A percentile compares a stretch with the other conserved stretches of the same genome.
These are phyloP conservation scores for Yamadazyma sp. DNA, from an alignment of 1,139 yeast species.

Conservation along the genomic window DNA sequence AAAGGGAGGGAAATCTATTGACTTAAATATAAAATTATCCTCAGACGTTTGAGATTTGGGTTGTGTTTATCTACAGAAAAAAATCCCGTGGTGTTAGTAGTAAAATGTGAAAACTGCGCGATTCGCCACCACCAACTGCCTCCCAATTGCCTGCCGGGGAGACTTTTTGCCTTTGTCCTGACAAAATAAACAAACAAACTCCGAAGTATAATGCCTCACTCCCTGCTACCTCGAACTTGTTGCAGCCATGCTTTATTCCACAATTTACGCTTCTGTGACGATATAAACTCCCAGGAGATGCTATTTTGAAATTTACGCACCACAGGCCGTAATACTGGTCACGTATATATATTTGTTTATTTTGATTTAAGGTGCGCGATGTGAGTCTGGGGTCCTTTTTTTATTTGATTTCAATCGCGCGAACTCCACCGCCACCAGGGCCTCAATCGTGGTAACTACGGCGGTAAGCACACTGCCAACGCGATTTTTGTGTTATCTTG, in stretches of 20 bases:
- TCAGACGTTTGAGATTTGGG: neutral
- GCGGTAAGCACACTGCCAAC: neutral
- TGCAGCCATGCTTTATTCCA: neutral
- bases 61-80: neutral
- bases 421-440: neutral
- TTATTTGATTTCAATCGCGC: neutral
- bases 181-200: neutral
- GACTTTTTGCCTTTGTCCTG: neutral
- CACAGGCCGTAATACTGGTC: neutral
- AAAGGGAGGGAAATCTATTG: slow-evolving; percentile 8
- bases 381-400: neutral
- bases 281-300: neutral
- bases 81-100: neutral
- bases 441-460: neutral
- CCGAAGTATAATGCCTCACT: neutral
- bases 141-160: neutral
- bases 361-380: neutral
- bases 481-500: neutral
- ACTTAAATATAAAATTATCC: slow-evolving; percentile 3
- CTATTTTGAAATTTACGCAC: slow-evolving; percentile 2
- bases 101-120: neutral
- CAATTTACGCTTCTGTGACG: slow-evolving; percentile 1
- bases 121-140: neutral
- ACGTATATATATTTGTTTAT: neutral
- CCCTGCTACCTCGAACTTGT: neutral